Conservation (phyloP, 2,329 filamentous ascomycete species). For the Biscogniauxia mediterranea region DNA sequence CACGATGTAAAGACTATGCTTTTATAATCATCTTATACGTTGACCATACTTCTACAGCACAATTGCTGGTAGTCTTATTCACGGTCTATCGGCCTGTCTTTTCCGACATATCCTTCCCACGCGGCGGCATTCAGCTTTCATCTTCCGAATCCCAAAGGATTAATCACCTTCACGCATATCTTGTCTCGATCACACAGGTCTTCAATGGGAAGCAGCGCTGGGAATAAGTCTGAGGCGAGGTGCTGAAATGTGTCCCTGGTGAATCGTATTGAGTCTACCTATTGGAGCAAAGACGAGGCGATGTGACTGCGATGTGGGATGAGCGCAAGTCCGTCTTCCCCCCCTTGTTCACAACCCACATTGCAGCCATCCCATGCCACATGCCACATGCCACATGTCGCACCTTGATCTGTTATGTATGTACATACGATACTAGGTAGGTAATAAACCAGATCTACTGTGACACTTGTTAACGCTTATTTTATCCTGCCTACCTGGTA, state of each 20-base stretch:
- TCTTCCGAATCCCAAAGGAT: background rate
- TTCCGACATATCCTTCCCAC: background rate
- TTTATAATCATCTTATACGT: background rate
- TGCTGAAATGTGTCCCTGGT: background rate
- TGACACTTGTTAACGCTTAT: background rate
- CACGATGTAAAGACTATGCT: background rate
- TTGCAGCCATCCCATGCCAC: conserved; percentile 6
- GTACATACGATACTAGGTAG: conserved; percentile 2
- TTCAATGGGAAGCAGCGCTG: background rate
- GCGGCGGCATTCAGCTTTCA: background rate
- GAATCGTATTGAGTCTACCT: background rate
- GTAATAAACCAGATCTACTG: background rate
- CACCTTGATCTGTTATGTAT: conserved; percentile 8
- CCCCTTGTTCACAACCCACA: conserved; percentile 9
- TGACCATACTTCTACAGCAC: background rate
- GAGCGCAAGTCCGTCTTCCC: too few relatives aligned
- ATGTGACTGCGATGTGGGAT: background rate
- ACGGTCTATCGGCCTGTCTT: background rate
- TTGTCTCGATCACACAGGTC: background rate
- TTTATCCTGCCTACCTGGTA: background rate
- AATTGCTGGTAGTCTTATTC: background rate
- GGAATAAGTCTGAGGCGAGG: too few relatives aligned
- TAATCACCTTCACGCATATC: conserved; percentile 4
- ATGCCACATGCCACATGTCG: conserved; percentile 5
- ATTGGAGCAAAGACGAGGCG: background rate